phyloP scores from a whole-genome alignment of 163 green algal species.

The Scenedesmus sp. region DNA sequence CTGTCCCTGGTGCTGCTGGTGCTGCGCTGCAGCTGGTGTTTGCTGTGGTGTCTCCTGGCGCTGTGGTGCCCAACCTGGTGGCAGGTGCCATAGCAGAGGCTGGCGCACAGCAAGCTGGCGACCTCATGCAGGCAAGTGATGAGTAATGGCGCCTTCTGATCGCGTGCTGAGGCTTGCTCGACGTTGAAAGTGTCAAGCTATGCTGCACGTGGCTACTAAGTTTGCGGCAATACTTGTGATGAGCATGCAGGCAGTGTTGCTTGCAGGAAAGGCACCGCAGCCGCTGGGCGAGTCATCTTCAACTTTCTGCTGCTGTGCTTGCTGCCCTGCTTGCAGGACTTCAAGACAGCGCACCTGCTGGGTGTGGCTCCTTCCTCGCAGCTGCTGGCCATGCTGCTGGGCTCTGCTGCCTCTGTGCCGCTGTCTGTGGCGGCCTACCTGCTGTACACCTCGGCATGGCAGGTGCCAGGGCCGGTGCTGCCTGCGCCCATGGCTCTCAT shows the following conservation, averaged over 20 bases:
- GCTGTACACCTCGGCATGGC: constrained; percentile 64
- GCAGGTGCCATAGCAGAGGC: constrained; percentile 69
- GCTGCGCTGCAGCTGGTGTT: constrained; percentile 65
- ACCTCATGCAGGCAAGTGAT: constrained; percentile 70
- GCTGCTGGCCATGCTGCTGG: constrained; percentile 70
- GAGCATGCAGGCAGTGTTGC: too few species aligned
- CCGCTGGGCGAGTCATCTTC: neutral
- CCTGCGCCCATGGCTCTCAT: constrained; percentile 69
- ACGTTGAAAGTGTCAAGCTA: neutral
- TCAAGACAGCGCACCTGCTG: constrained; percentile 69
- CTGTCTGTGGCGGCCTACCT: constrained; percentile 64
- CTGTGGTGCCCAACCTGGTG: constrained; percentile 72
- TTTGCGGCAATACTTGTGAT: too few species aligned
- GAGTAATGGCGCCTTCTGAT: neutral
- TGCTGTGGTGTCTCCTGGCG: constrained; percentile 65
- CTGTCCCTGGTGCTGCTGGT: constrained; percentile 1
- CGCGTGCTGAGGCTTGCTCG: too few species aligned
- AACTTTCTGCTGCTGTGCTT: neutral
- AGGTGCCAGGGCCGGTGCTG: constrained; percentile 63
- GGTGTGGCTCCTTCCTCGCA: constrained; percentile 56
- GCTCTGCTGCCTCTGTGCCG: constrained; percentile 54
- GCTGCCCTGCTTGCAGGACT: constrained; percentile 62
- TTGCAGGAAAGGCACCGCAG: too few species aligned
- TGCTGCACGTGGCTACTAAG: neutral
- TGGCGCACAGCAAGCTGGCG: constrained; percentile 72